A percentile compares a stretch with the other conserved stretches of the same genome.
Conservation (phyloP, 2,329 filamentous ascomycete species). For the Moelleriella libera region DNA sequence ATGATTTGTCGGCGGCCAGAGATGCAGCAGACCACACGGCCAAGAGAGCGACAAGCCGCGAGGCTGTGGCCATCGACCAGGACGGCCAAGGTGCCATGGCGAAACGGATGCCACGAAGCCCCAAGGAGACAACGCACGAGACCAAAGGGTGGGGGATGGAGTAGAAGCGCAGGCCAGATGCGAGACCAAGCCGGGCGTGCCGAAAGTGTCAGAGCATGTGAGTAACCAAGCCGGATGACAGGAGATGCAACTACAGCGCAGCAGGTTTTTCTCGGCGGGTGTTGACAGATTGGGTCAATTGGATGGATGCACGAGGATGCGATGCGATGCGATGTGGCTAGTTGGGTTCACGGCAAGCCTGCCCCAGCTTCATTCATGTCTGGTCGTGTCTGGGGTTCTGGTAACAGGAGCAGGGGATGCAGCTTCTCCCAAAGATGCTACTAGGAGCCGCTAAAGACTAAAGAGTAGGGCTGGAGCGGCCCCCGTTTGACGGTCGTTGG, state of each 20-base stretch:
- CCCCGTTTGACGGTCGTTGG: too few species aligned
- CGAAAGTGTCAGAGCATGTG: neutral
- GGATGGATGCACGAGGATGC: neutral
- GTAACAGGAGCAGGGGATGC: too few species aligned
- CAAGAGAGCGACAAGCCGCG: slow-evolving; percentile 17
- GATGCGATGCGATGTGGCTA: neutral
- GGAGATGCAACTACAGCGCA: neutral
- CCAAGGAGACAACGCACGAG: neutral
- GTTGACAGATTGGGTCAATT: neutral
- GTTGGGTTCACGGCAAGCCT: too few species aligned
- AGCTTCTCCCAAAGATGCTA: too few species aligned
- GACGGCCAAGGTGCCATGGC: slow-evolving; percentile 3
- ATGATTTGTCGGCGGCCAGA: slow-evolving; percentile 14
- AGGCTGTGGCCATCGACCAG: slow-evolving; percentile 1
- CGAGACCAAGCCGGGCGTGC: neutral
- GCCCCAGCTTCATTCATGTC: too few species aligned
- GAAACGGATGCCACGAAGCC: neutral
- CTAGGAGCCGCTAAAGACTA: too few species aligned
- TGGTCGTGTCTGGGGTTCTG: too few species aligned
- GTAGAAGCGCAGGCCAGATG: neutral
- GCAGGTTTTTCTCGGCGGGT: neutral
- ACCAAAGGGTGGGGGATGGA: neutral
- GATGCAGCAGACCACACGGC: slow-evolving; percentile 26
- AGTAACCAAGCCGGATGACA: neutral
- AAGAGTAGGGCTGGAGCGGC: too few species aligned